Evolutionary conservation across 371 early-diverging fungal species (phyloP).

Genomic region (Amoeboaphelidium occidentale): DNA sequence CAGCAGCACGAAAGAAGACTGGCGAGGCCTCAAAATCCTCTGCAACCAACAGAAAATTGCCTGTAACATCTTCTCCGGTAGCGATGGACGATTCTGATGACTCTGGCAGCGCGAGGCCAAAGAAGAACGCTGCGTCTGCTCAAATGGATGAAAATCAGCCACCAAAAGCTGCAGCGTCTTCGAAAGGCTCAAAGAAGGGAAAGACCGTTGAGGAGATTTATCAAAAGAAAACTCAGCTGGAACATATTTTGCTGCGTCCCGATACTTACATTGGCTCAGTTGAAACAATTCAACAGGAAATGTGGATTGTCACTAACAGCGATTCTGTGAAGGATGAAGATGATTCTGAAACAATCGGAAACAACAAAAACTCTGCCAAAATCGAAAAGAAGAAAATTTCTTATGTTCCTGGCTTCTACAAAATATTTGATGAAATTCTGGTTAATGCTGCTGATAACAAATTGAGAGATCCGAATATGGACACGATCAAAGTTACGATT

Average conservation of each 20-base stretch:
- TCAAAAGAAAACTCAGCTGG: slow-evolving; percentile 94
- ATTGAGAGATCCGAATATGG: slow-evolving; percentile 84
- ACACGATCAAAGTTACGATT: slow-evolving; percentile 72
- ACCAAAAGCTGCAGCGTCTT: too few species aligned
- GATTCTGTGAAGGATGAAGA: slow-evolving; percentile 16
- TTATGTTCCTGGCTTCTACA: slow-evolving; percentile 95
- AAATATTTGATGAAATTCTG: slow-evolving; percentile 98
- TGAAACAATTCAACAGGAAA: slow-evolving; percentile 50
- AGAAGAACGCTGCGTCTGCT: too few species aligned
- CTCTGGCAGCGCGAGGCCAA: too few species aligned
- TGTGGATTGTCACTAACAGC: slow-evolving; percentile 95
- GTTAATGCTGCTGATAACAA: slow-evolving; percentile 69
- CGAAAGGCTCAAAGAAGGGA: neutral
- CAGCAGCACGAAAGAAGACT: too few species aligned
- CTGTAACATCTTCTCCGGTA: too few species aligned
- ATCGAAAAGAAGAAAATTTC: slow-evolving; percentile 31
- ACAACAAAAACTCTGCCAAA: neutral
- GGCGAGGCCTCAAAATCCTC: too few species aligned
- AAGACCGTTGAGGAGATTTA: slow-evolving; percentile 79
- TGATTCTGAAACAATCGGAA: slow-evolving; percentile 10
- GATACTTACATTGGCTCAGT: slow-evolving; percentile 98
- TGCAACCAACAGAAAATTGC: too few species aligned
- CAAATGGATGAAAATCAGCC: too few species aligned
- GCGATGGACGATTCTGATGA: too few species aligned
- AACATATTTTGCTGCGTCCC: slow-evolving; percentile 94